A percentile compares a stretch with the other conserved stretches of the same genome.
Conservation (phyloP, 2,329 filamentous ascomycete genomes). For the Dothideomycetes sp. region DNA sequence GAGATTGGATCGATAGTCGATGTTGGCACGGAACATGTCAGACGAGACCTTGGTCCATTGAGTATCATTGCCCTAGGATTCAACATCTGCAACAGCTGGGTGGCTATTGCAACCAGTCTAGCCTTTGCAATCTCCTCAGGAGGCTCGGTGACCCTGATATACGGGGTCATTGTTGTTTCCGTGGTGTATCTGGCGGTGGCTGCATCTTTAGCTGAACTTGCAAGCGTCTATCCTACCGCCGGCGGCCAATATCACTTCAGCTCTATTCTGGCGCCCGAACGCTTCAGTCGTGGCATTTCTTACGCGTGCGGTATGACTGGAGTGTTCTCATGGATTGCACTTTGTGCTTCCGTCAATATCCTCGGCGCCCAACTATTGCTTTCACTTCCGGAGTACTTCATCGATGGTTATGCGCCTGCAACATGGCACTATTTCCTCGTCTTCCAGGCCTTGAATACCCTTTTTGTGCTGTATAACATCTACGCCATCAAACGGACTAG, state of each 20-base stretch:
- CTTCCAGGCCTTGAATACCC: slow-evolving; percentile 21
- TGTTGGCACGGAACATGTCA: slow-evolving; percentile 31
- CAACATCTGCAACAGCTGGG: slow-evolving; percentile 52
- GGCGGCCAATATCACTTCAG: slow-evolving; percentile 7
- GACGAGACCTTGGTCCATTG: slow-evolving; percentile 47
- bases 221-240: slow-evolving; percentile 7
- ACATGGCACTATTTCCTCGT: slow-evolving; percentile 9
- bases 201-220: slow-evolving; percentile 13
- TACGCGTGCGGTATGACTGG: slow-evolving; percentile 3
- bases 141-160: slow-evolving; percentile 13
- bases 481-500: slow-evolving; percentile 44
- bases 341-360: slow-evolving; percentile 14
- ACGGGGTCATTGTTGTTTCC: slow-evolving; percentile 9
- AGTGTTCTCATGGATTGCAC: slow-evolving; percentile 9
- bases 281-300: not conserved
- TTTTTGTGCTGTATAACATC: slow-evolving; percentile 45
- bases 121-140: slow-evolving; percentile 35
- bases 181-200: slow-evolving; percentile 12
- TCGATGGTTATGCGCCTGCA: slow-evolving; percentile 4
- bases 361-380: slow-evolving; percentile 10
- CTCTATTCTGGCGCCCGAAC: slow-evolving; percentile 3
- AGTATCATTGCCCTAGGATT: slow-evolving; percentile 40
- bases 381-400: slow-evolving; percentile 8
- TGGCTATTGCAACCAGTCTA: slow-evolving; percentile 47
- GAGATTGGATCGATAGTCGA: too few relatives aligned